Evolutionary conservation across 140 eudicot species (phyloP).

Genomic region (Stevia rebaudiana): DNA sequence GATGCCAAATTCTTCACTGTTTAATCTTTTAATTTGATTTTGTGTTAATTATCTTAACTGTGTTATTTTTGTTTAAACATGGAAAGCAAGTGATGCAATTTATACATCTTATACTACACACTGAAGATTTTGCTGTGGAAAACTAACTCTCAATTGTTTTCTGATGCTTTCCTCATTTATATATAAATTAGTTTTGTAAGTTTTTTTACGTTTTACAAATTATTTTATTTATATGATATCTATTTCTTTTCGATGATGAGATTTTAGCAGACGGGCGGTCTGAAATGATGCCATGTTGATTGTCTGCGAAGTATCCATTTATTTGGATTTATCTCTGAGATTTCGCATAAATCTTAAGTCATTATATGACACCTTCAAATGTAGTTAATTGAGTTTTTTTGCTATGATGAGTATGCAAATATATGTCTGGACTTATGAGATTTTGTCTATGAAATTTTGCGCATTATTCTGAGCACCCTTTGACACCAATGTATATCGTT

Average conservation of each 20-base stretch:
- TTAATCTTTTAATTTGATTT: not conserved
- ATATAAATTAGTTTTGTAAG: too few relatives aligned
- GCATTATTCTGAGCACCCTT: slow-evolving; percentile 73
- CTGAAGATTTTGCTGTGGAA: slow-evolving; percentile 48
- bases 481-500: too few relatives aligned
- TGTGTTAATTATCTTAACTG: too few relatives aligned
- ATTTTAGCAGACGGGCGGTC: slow-evolving; percentile 98
- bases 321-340: slow-evolving; percentile 24
- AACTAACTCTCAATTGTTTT: slow-evolving; percentile 41
- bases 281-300: slow-evolving; percentile 95
- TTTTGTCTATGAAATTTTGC: slow-evolving; percentile 44
- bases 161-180: slow-evolving; percentile 41
- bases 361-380: too few relatives aligned
- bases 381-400: not conserved
- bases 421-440: slow-evolving; percentile 90
- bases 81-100: slow-evolving; percentile 49
- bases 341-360: too few relatives aligned
- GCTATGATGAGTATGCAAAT: slow-evolving; percentile 46
- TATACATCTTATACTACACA: slow-evolving; percentile 48
- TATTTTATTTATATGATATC: not conserved
- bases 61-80: not conserved
- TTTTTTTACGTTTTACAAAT: not conserved
- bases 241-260: slow-evolving; percentile 46
- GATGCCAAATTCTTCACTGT: slow-evolving; percentile 34
- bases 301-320: slow-evolving; percentile 61